Evolutionary conservation across 148 eudicot genomes (phyloP).

Genomic region (Fagopyrum tataricum): DNA sequence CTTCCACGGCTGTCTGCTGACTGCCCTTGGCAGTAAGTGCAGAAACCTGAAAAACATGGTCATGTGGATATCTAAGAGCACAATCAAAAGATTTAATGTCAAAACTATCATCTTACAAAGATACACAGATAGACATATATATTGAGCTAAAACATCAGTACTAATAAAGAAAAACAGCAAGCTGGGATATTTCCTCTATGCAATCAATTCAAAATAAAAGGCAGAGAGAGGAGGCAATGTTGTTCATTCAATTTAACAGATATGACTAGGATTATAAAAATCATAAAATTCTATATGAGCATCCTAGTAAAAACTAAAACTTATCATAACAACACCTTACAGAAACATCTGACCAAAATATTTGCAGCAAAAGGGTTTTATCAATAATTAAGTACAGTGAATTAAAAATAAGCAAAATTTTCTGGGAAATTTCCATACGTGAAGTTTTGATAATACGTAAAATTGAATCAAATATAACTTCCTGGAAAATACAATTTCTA

Average conservation of each 20-base stretch:
- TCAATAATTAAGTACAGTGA: neutral
- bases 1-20: conserved; percentile 51
- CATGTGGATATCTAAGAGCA: neutral
- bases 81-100: neutral
- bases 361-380: neutral
- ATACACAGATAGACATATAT: neutral
- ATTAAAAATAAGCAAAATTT: neutral
- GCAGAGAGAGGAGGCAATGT: neutral
- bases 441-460: neutral
- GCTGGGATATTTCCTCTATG: neutral
- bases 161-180: neutral
- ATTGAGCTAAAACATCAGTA: neutral
- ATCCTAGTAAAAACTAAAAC: neutral
- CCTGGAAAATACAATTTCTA: too few species aligned
- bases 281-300: neutral
- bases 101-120: neutral
- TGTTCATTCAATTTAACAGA: neutral
- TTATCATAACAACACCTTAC: neutral
- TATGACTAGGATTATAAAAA: neutral
- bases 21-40: conserved; percentile 49
- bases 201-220: too few species aligned
- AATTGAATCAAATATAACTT: neutral
- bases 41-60: conserved; percentile 33
- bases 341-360: neutral
- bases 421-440: neutral